phyloP scores from a whole-genome alignment of 2,329 filamentous ascomycete species.

The Diplocarpon mali region DNA sequence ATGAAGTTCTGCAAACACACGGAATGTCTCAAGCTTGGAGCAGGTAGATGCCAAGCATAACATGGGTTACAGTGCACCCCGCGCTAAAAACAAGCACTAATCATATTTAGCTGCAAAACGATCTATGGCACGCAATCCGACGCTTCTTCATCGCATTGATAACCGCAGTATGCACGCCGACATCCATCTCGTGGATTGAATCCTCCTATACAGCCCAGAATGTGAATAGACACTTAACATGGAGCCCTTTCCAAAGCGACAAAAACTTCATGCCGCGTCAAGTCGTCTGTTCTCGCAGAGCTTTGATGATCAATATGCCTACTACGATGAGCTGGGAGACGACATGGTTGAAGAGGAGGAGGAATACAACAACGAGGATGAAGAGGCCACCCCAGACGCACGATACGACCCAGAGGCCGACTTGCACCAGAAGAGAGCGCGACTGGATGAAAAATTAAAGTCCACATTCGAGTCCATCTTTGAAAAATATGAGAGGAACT shows the following conservation, averaged over 20 bases:
- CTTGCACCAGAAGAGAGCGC: constrained; percentile 49
- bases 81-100: too few species aligned
- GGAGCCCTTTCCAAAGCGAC: constrained; percentile 50
- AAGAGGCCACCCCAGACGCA: constrained; percentile 14
- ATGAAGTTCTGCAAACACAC: background rate
- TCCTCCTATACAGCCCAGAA: background rate
- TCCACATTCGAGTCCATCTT: constrained; percentile 83
- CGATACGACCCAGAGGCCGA: constrained; percentile 43
- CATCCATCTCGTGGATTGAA: background rate
- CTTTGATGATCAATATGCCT: constrained; percentile 12
- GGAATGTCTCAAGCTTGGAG: background rate
- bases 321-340: constrained; percentile 15
- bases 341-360: constrained; percentile 8
- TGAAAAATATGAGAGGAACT: constrained; percentile 76
- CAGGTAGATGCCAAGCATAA: background rate
- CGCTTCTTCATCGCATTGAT: background rate
- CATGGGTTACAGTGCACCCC: too few species aligned
- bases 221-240: constrained; percentile 28
- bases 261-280: constrained; percentile 37
- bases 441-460: constrained; percentile 63
- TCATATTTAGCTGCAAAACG: too few species aligned
- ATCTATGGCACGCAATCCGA: too few species aligned
- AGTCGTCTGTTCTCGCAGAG: constrained; percentile 12
- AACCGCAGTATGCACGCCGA: background rate
- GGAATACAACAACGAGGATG: constrained; percentile 7